Evolutionary conservation across 768 basidiomycete genomes (phyloP), one percentile per base, ranked within the genome.

Genomic region (Lepiota brunneoincarnata): DNA sequence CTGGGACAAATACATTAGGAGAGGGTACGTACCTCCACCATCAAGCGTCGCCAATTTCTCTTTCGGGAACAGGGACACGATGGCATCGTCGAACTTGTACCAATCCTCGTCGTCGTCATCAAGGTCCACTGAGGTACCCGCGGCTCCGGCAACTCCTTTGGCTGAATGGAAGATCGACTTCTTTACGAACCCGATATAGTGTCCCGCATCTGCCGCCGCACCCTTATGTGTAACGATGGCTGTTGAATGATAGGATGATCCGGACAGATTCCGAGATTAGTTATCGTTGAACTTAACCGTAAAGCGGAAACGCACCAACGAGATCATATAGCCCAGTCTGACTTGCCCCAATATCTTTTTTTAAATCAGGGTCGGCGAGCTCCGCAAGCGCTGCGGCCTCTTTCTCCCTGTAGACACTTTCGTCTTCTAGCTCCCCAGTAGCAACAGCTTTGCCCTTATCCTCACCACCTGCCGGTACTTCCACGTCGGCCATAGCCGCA

Each of bases 201-300:
- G 96, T 2, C 95, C 96, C 0, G 91, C 84, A 64, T 98, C 97
- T 0, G 97, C 95, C 0, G 88, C 88, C 0, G 94, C 83, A 10
- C 97, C 97, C 69, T 99, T 99, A 79, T 98, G 97, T 18, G 94
- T 96, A 11, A 99, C 86, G 64, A 99, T 89, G 6, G 88, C 93
- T 93, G 63, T 35, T 59, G n/a, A 20, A 12, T 41, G 17, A 17
- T 24, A 51, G 18, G 49, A 53, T 48, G 63, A 55, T 35, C n/a
- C 45, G 21, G 5, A 18, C 34, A 34, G 20, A 18, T 39, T 11
- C n/a, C 15, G 37, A 40, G 10, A 38, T 40, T 53, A 48, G 26
- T 3, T 38, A 37, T n/a, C 18, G 18, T 41, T 12, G 42, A 6
- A 2, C 6, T 5, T 11, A 46, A 50, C 41, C n/a, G 42, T 35